Conservation (phyloP, 2,329 filamentous ascomycete genomes). For the Beauveria bassiana region DNA sequence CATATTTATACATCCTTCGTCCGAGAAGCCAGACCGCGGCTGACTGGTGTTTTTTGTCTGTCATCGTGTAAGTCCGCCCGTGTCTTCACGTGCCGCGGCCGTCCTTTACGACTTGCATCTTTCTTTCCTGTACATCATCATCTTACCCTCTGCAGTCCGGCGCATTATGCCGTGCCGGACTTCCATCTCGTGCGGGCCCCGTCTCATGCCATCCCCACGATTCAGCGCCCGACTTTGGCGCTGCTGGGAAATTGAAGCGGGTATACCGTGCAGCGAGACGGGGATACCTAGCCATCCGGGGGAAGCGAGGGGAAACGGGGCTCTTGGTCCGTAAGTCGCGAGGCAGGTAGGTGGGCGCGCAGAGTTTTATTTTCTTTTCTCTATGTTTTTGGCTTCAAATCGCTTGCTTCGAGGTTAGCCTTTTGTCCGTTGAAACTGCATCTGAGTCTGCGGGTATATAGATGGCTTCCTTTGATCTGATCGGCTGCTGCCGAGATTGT, state of each 20-base stretch:
- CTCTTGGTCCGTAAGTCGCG: too few relatives aligned
- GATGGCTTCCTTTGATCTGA: too few relatives aligned
- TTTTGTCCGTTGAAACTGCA: too few relatives aligned
- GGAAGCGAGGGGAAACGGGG: too few relatives aligned
- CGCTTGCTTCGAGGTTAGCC: too few relatives aligned
- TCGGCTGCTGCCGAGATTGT: too few relatives aligned
- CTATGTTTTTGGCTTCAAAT: too few relatives aligned
- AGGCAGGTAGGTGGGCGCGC: too few relatives aligned
- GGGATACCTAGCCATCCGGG: background rate
- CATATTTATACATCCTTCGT: background rate
- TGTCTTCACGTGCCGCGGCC: background rate
- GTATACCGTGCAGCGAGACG: background rate
- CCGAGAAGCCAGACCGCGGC: background rate
- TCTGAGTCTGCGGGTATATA: too few relatives aligned
- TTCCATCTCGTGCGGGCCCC: background rate
- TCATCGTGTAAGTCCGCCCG: background rate
- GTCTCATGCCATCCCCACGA: background rate
- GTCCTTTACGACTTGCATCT: background rate
- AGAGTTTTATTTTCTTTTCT: too few relatives aligned
- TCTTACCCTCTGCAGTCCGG: background rate
- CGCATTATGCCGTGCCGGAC: background rate
- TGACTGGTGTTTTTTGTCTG: background rate
- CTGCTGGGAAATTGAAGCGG: background rate
- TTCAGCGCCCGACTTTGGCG: background rate
- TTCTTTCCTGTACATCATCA: background rate